Conservation (phyloP, 495 filamentous ascomycete genomes). For the Geopyxis carbonaria region DNA sequence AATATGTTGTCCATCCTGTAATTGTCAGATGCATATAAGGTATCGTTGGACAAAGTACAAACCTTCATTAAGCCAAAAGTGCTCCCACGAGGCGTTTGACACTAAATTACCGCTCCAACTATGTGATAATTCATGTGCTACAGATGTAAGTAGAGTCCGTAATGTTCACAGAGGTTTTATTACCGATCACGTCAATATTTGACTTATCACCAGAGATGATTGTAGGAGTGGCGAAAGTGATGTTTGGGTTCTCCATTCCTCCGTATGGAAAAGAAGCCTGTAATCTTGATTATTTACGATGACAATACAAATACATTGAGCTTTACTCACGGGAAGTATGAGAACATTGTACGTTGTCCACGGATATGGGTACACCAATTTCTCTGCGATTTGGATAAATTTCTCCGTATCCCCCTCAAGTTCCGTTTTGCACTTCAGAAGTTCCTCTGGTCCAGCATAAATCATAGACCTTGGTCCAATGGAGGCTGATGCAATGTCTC, state of each 20-base stretch:
- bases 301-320: no score
- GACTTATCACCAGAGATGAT: constrained; percentile 82
- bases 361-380: constrained; percentile 36
- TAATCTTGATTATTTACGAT: no score
- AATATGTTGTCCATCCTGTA: constrained; percentile 64
- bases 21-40: not conserved
- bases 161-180: no score
- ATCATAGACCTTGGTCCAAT: constrained; percentile 76
- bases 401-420: constrained; percentile 76
- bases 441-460: constrained; percentile 70
- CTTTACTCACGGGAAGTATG: constrained; percentile 73
- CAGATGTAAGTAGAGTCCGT: no score
- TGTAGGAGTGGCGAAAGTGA: constrained; percentile 84
- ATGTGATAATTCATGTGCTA: constrained; percentile 84
- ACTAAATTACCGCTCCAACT: constrained; percentile 91
- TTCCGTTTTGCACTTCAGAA: constrained; percentile 72
- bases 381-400: constrained; percentile 75
- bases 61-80: constrained; percentile 94
- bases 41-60: constrained; percentile 3
- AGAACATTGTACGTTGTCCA: constrained; percentile 94
- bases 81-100: constrained; percentile 80
- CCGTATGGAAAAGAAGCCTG: constrained; percentile 49
- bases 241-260: constrained; percentile 91
- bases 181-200: constrained; percentile 92
- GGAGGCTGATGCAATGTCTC: constrained; percentile 65